These are phyloP conservation scores for Botrytis tulipae DNA, from an alignment of 2,329 filamentous ascomycete species.

Conservation along the genomic window DNA sequence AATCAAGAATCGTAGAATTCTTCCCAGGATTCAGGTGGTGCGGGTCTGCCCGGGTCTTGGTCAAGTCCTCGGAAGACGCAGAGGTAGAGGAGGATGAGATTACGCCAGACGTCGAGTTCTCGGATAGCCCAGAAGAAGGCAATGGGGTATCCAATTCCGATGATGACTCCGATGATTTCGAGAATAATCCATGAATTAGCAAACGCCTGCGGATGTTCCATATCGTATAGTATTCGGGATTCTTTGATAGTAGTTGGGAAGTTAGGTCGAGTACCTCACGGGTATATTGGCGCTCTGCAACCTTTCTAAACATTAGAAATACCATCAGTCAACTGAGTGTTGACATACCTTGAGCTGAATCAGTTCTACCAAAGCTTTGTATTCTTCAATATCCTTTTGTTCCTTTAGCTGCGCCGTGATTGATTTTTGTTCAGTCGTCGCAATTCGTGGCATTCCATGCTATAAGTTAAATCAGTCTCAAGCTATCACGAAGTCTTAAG, in stretches of 20 bases:
- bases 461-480: constrained; percentile 44
- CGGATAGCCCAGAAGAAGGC: constrained; percentile 53
- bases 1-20: constrained; percentile 51
- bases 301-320: constrained; percentile 25
- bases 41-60: constrained; percentile 49
- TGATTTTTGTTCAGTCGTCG: constrained; percentile 56
- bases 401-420: constrained; percentile 71
- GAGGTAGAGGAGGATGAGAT: constrained; percentile 56
- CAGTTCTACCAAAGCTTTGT: constrained; percentile 67
- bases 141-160: constrained; percentile 54
- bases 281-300: constrained; percentile 39
- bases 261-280: constrained; percentile 63
- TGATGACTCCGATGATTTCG: constrained; percentile 50
- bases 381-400: constrained; percentile 71
- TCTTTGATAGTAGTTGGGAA: constrained; percentile 69
- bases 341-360: constrained; percentile 62
- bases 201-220: constrained; percentile 83
- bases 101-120: constrained; percentile 61
- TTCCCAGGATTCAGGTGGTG: constrained; percentile 50
- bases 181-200: constrained; percentile 58
- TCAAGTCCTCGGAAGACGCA: constrained; percentile 54
- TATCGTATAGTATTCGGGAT: constrained; percentile 87
- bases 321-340: constrained; percentile 24
- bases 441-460: constrained; percentile 80
- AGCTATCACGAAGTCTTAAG: not conserved